Evolutionary conservation across 305 asterid genomes (phyloP), one percentile per base, ranked within the genome.

Genomic region (Rubia balearica): DNA sequence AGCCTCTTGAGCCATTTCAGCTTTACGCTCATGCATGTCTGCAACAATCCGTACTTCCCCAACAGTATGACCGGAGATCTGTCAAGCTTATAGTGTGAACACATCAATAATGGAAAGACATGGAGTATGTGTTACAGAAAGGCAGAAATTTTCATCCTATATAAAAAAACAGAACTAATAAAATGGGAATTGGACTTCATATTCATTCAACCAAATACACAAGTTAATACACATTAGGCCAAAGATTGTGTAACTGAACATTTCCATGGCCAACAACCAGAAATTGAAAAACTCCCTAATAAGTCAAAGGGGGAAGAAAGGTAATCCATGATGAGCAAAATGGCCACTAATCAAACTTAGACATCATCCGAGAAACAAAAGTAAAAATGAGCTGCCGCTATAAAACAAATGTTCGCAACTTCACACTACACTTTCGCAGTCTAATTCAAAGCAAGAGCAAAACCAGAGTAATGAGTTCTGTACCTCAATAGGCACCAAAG

Each of bases 1-100:
- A 48, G 99, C 86, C 75, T 87, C 85, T 46, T 84, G 81, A 68
- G 98, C 98, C 99, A 94, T 94, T 76, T 85, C 91, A 77, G 99
- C 96, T 79, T 94, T 94, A 10, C 99, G 96, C 84, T 94, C 97
- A 55, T 94, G 99, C 99, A 91, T 94, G 81, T 94, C 93, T 6
- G 96, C 72, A 75, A 91, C 99, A 68, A 94, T 85, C 81, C 75
- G 88, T 75, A 94, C 99, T 3, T 90, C 96, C 67, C 99, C 99
- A 76, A 92, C 94, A 40, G 87, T 75, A 82, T 81, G 92, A 19
- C 99, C 99, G 7, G 98, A 95, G 87, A 95, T 95, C 99, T 95
- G 85, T 66, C 83, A 67, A 75, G 65, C 41, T 65, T 72, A 72
- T 71, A 75, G 78, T 55, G 68, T 73, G 53, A 73, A 30, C 30